Evolutionary conservation across 2,329 filamentous ascomycete species (phyloP), one percentile per base, ranked within the genome.

Genomic region (Fusarium sp.): DNA sequence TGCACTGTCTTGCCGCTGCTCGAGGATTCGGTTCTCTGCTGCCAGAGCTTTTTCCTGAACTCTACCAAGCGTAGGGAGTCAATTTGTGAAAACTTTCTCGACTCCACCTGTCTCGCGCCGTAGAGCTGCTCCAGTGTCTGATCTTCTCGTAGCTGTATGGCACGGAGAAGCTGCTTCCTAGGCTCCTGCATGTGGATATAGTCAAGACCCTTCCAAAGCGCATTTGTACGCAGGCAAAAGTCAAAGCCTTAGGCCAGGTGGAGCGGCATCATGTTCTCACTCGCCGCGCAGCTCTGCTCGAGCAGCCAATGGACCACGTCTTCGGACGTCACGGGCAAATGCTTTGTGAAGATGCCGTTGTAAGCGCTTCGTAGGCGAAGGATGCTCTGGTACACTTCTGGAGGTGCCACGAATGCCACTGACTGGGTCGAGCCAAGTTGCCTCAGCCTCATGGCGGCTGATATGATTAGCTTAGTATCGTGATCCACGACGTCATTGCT

Each of bases 361-460:
- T 23, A 65, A 78, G 0, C 87, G 61, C 65, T 91, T 88, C 59
- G 23, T 4, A 72, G 18, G 14, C 43, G 35, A 0, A 88, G 74
- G 35, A 93, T 92, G 69, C 87, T 91, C 32, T 90, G 88, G 37
- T 92, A 85, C 0, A 92, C 90, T 75, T 93, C 91, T 0, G 87
- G 88, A 0, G 91, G 89, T 0, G 88, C 86, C 23, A 90, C 85
- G 58, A 92, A 89, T 9, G 82, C 80, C 0, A 93, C 78, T 0
- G 87, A 88, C 66, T 93, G 91, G 0, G 88, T 88, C 0, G 85
- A 83, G 0, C 81, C 82, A 0, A 94, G 82, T 54, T 92, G 88
- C 2, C 92, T 85, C 0, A 93, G 80, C 68, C 92, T 83, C 91
- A 93, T 93, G 0, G 91, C 90, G 63, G 91, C 91, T 89, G 68